These are phyloP conservation scores for Coemansia sp. DNA, from an alignment of 192 early-diverging fungal species.

Conservation along the genomic window DNA sequence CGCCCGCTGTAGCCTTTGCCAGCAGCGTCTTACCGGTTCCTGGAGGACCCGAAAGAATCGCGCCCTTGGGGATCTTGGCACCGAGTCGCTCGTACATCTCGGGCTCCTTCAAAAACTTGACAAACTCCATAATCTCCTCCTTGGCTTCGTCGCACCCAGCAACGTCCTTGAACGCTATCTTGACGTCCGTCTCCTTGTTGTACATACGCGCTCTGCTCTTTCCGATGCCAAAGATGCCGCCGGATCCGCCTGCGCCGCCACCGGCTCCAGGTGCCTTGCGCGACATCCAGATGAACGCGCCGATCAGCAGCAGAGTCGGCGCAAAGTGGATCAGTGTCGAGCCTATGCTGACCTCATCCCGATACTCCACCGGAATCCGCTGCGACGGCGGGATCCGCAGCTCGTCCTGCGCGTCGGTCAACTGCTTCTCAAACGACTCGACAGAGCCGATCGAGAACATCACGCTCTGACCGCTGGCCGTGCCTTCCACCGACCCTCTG, in stretches of 20 bases:
- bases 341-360: slow-evolving; percentile 72
- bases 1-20: slow-evolving; percentile 98
- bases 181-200: slow-evolving; percentile 95
- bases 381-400: slow-evolving; percentile 86
- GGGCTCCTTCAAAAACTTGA: slow-evolving; percentile 97
- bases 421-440: slow-evolving; percentile 90
- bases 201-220: slow-evolving; percentile 95
- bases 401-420: slow-evolving; percentile 87
- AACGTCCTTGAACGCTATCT: slow-evolving; percentile 98
- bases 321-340: slow-evolving; percentile 85
- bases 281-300: slow-evolving; percentile 85
- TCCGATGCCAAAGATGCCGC: slow-evolving; percentile 94
- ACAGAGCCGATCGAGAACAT: slow-evolving; percentile 91
- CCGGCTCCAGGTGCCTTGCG: slow-evolving; percentile 70
- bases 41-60: slow-evolving; percentile 89
- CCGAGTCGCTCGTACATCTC: slow-evolving; percentile 87
- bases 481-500: slow-evolving; percentile 9
- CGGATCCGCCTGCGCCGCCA: slow-evolving; percentile 60
- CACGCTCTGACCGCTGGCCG: slow-evolving; percentile 22
- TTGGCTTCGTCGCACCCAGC: slow-evolving; percentile 99
- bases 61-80: slow-evolving; percentile 98
- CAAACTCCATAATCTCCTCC: slow-evolving; percentile 99
- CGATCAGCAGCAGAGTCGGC: slow-evolving; percentile 88
- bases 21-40: slow-evolving; percentile 98
- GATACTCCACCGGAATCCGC: slow-evolving; percentile 90